A percentile compares a stretch with the other conserved stretches of the same genome.
These are phyloP conservation scores for Phyllosticta citribraziliensis DNA, from an alignment of 2,329 filamentous ascomycete genomes.

Conservation along the genomic window DNA sequence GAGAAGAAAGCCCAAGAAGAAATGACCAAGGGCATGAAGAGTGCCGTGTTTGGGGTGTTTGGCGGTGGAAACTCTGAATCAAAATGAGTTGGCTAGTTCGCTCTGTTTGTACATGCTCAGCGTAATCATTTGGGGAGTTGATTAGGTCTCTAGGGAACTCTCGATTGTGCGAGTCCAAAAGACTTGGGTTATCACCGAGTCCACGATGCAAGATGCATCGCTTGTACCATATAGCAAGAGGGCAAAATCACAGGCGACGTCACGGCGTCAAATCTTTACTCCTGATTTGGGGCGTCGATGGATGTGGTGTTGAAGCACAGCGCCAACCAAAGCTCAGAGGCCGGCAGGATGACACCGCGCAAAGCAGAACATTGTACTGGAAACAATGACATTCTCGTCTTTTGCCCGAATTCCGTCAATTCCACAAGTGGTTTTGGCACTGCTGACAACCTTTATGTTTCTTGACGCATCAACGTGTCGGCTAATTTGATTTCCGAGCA, in stretches of 20 bases:
- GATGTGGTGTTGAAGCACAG: background rate
- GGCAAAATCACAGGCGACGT: background rate
- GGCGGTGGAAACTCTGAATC: conserved; percentile 17
- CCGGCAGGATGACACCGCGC: background rate
- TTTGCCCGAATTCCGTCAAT: background rate
- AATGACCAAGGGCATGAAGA: conserved; percentile 87
- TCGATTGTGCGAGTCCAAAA: background rate
- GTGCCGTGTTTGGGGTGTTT: conserved; percentile 54
- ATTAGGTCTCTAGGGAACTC: background rate
- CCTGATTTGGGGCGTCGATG: background rate
- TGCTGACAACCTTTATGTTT: background rate
- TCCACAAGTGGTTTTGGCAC: background rate
- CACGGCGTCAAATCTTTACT: background rate
- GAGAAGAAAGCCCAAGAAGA: conserved; percentile 86
- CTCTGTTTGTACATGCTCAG: background rate
- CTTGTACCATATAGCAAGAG: background rate
- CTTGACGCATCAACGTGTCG: background rate
- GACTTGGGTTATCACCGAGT: background rate
- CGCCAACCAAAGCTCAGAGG: background rate
- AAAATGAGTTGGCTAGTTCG: background rate
- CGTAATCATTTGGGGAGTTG: background rate
- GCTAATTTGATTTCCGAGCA: background rate
- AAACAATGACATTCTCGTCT: background rate
- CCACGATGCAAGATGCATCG: background rate
- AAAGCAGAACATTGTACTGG: background rate